Percentiles rank a stretch among this genome's conserved stretches.
These are phyloP conservation scores for Phytophthora ohioensis DNA, from an alignment of 352 stramenopile genomes.

Conservation along the genomic window DNA sequence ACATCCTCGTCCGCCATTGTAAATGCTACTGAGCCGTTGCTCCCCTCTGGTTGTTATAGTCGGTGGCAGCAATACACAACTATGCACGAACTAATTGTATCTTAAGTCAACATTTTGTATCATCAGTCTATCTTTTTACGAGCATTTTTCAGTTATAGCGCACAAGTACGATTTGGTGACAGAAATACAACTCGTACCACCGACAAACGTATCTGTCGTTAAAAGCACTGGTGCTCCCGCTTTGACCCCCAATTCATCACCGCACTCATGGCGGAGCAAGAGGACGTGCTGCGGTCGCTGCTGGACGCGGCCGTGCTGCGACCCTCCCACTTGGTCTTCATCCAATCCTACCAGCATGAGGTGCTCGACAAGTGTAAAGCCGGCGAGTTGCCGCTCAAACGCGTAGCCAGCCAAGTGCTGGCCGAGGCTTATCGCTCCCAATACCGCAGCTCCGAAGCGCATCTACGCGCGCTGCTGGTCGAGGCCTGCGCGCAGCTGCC, in stretches of 20 bases:
- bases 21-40: constrained; percentile 13
- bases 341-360: constrained; percentile 78
- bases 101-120: neutral
- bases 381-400: constrained; percentile 71
- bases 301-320: constrained; percentile 63
- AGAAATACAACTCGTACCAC: neutral
- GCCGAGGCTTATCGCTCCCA: constrained; percentile 62
- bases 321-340: constrained; percentile 55
- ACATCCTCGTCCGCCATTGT: constrained; percentile 59
- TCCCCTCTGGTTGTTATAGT: constrained; percentile 2
- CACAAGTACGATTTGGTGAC: neutral
- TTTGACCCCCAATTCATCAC: neutral
- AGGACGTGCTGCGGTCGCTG: constrained; percentile 73
- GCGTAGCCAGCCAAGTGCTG: constrained; percentile 68
- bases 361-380: constrained; percentile 67
- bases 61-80: constrained; percentile 5
- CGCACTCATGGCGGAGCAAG: constrained; percentile 41
- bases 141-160: neutral
- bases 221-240: constrained; percentile 31
- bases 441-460: constrained; percentile 60
- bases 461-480: constrained; percentile 61
- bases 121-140: neutral
- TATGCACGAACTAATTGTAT: constrained; percentile 1
- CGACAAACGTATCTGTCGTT: constrained; percentile 18
- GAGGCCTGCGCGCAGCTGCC: constrained; percentile 44